Percentiles rank a stretch among this genome's conserved stretches.
Conservation (phyloP, 129 eudicot genomes). For the Artemisia annua region DNA sequence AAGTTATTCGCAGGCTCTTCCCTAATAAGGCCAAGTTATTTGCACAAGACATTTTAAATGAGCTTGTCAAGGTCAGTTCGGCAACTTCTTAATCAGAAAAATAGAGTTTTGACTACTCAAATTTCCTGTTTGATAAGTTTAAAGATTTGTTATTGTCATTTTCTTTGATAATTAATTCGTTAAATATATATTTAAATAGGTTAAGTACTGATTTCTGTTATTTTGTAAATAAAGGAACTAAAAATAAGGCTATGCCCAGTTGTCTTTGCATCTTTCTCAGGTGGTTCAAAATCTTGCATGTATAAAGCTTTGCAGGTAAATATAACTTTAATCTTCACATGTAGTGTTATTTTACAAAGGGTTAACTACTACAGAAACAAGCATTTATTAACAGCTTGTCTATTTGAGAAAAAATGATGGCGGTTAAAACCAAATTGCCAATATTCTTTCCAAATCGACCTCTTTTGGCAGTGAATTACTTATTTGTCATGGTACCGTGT, state of each 20-base stretch:
- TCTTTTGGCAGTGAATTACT: no score
- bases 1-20: conserved; percentile 63
- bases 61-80: conserved; percentile 66
- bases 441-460: no score
- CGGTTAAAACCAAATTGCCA: no score
- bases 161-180: background rate
- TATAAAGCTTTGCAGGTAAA: conserved; percentile 93
- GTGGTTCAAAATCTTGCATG: conserved; percentile 96
- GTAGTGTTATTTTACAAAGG: background rate
- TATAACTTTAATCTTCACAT: conserved; percentile 17
- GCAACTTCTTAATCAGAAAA: conserved; percentile 3
- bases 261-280: conserved; percentile 90
- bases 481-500: no score
- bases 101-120: background rate
- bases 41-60: conserved; percentile 60
- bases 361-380: conserved; percentile 4
- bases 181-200: background rate
- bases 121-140: background rate
- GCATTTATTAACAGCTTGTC: background rate
- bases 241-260: conserved; percentile 73
- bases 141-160: background rate
- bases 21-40: conserved; percentile 76
- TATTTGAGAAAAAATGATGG: no score
- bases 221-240: conserved; percentile 60
- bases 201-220: conserved; percentile 19